Base-by-base conservation (phyloP, 257 asterid genomes). In the Eucommia ulmoides region DNA sequence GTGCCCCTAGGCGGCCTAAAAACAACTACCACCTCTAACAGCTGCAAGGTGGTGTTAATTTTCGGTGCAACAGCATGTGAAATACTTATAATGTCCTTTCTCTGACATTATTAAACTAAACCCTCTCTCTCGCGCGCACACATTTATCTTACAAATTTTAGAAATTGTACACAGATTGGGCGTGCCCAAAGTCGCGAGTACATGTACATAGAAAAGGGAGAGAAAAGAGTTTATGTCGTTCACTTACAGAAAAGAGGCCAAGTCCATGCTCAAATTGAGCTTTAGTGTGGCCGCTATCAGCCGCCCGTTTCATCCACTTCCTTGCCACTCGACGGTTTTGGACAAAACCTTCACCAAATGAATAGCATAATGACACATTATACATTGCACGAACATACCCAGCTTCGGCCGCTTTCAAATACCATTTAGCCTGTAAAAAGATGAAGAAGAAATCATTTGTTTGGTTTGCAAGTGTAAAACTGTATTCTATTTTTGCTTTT, bases 281-380 rank as follows among this genome's bases (percentile, higher is more conserved):
- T 79, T 83, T 86, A 79, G 80, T 73, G 55, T 91, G 89, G 47
- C 99, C 99, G 24, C 70, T 78, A 57, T 86, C 97, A 22, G 99
- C 97, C 1, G 99, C 97, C 48, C 59, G 73, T 72, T 79, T 83
- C 97, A 91, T 91, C 99, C 99, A 91, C 68, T 83, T 86, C 58
- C 85, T 81, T 22, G 95, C 89, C 54, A 71, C 45, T 25, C 61
- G 65, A 57, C 75, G 85, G 23, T 84, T 81, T 60, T 72, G 89
- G 22, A 15, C 50, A 46, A 83, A 45, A 23, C 99, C 97, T 65
- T 83, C 85, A 1, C 99, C 99, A 62, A 69, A 63, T 35, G 80
- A 74, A 62, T 76, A 83, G 80, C 97, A 81, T 38, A 83, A 65
- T 61, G 99, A 73, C 5, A 83, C 69, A 57, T 86, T 86, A 57